These are phyloP conservation scores for Tardiomyces depauwii DNA, from an alignment of 1,139 yeast genomes.

Conservation along the genomic window DNA sequence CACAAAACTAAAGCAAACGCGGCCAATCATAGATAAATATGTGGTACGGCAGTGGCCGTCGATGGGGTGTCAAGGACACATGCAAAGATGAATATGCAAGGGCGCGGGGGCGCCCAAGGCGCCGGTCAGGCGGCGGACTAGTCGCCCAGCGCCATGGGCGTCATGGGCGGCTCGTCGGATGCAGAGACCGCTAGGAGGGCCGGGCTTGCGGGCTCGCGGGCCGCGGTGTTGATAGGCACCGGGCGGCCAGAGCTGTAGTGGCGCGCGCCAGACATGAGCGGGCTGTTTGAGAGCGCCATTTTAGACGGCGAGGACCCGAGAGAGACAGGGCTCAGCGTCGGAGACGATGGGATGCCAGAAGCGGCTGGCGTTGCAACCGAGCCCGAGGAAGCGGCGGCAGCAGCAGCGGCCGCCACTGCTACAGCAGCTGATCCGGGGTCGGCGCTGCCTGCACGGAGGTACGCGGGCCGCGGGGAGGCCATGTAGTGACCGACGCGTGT, in stretches of 20 bases:
- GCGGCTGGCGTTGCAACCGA: neutral
- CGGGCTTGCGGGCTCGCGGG: neutral
- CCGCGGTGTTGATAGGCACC: neutral
- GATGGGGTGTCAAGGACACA: too few relatives aligned
- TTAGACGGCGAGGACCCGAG: slow-evolving; percentile 3
- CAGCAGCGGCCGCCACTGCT: neutral
- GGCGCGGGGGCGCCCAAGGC: too few relatives aligned
- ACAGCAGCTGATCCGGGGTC: neutral
- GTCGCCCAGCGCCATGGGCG: neutral
- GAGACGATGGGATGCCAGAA: slow-evolving; percentile 1
- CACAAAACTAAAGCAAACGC: too few relatives aligned
- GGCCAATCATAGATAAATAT: too few relatives aligned
- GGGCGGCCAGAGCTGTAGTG: neutral
- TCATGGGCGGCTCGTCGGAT: neutral
- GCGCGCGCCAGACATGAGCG: neutral
- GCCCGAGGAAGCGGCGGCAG: neutral
- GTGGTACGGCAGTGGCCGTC: too few relatives aligned
- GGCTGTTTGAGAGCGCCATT: slow-evolving; percentile 2
- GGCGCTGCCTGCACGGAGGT: neutral
- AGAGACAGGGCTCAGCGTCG: slow-evolving; percentile 4
- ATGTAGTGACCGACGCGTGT: neutral
- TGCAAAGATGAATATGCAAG: too few relatives aligned
- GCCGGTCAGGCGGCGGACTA: too few relatives aligned
- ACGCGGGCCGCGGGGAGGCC: neutral
- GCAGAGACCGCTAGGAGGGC: neutral